Evolutionary conservation across 306 rosid species (phyloP), one percentile per base, ranked within the genome.

Genomic region (Lablab purpureus): DNA sequence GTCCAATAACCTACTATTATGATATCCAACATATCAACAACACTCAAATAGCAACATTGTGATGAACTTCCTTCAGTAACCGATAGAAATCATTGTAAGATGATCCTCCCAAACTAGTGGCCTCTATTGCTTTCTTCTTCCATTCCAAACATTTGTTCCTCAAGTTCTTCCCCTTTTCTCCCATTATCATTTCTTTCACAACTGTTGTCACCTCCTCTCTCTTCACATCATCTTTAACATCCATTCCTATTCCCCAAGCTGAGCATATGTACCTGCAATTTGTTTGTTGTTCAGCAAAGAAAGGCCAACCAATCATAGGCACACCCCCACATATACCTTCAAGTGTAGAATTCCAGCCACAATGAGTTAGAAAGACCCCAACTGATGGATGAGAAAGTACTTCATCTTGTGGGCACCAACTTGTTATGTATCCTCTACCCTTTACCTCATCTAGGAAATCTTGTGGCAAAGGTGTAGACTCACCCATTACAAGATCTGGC

Each of bases 201-300:
- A 78, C 25, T 0, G 5, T 1, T 25, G 76, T 18, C 28, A 78
- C 69, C 22, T 78, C 82, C 1, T 55, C 60, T 10, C 76, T 54
- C 37, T 43, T 78, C 2, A 78, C 82, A 43, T 54, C 82, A 19
- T 78, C 6, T 11, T 78, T 68, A 19, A 78, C 19, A 4, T 78
- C 82, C 59, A 67, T 41, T 6, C 82, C 82, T 4, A 55, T 68
- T 28, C 17, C 50, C 82, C 82, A 78, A 15, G 7, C 13, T 22
- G 36, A 67, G 76, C 69, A 54, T 12, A 56, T 7, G 68, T 54
- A 78, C 69, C 56, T 78, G 10, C 76, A 78, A 78, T 78, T 78
- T 78, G 75, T 78, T 68, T 78, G 82, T 78, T 78, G 82, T 2
- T 78, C 82, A 2, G 82, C 68, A 78, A 78, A 78, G 76, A 78